Evolutionary conservation across 1,284 basidiomycete species (phyloP), one percentile per base, ranked within the genome.

Genomic region (Coniophora puteana): DNA sequence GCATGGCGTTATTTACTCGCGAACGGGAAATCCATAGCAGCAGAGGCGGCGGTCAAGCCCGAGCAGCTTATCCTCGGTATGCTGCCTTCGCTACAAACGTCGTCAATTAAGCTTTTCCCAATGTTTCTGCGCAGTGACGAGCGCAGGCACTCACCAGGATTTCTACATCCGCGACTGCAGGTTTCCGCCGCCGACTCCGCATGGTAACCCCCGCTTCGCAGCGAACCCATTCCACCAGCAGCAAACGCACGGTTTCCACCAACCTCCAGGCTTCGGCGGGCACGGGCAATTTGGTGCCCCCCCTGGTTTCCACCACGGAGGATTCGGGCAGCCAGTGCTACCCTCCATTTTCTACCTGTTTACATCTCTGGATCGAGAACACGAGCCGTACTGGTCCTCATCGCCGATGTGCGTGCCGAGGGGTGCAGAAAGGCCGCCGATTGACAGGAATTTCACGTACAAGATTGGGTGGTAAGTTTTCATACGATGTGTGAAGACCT

Each of bases 61-160:
- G 65, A 72, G 45, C 64, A 73, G 4, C 41, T 76, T 6, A 65
- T 75, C 16, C 56, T 76, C 7, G 62, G 74, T 76, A 25, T 16
- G 64, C 51, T 17, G 5, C 5, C n/a, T 17, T 17, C 12, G 3
- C 23, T 21, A 5, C n/a, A n/a, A 27, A 2, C 23, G 31, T 17
- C 23, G 4, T 4, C 1, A 11, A 14, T 22, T 6, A 33, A 8
- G n/a, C 8, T 13, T 5, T 6, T 33, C 33, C 10, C 29, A n/a
- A 7, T 18, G 7, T 14, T 6, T 44, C 13, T 13, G 28, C 36
- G n/a, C 27, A 69, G 68, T 69, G 3, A 68, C 65, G 5, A 54
- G 57, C 16, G 53, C 56, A 1, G 67, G 67, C 6, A 63, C 58
- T 0, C 54, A 63, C 30, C 67, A 71, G 46, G 55, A 62, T 25